These are phyloP conservation scores for Neofusicoccum ribis DNA, from an alignment of 2,329 filamentous ascomycete species.

Conservation along the genomic window DNA sequence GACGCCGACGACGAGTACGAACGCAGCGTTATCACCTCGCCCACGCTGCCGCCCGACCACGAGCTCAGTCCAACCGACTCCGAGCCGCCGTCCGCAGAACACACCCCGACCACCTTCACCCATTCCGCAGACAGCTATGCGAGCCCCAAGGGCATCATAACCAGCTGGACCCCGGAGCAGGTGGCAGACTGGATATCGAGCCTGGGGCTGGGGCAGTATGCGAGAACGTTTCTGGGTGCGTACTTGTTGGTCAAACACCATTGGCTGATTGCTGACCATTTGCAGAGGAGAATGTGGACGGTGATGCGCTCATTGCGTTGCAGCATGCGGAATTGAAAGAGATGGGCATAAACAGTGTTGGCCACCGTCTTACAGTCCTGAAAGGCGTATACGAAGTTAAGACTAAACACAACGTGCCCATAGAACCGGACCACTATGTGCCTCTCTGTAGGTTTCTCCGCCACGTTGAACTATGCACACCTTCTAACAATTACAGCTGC, in stretches of 20 bases:
- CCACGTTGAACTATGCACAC: not conserved
- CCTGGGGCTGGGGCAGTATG: constrained; percentile 80
- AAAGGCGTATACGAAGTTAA: constrained; percentile 97
- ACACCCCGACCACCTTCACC: constrained; percentile 77
- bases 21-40: constrained; percentile 68
- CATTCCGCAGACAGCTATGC: constrained; percentile 65
- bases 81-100: constrained; percentile 68
- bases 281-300: constrained; percentile 88
- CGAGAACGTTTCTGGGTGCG: constrained; percentile 79
- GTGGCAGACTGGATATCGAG: constrained; percentile 84
- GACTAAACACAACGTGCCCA: constrained; percentile 84
- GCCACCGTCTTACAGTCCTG: constrained; percentile 89
- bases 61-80: constrained; percentile 71
- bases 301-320: constrained; percentile 84
- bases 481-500: constrained; percentile 61
- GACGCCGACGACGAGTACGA: constrained; percentile 85
- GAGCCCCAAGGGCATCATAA: constrained; percentile 72
- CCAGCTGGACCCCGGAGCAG: constrained; percentile 81
- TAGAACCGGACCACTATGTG: constrained; percentile 91
- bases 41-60: constrained; percentile 64
- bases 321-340: constrained; percentile 93
- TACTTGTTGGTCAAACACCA: constrained; percentile 25
- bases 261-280: constrained; percentile 22
- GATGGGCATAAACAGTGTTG: constrained; percentile 89
- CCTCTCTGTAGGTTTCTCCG: constrained; percentile 67